Evolutionary conservation across 2,329 filamentous ascomycete species (phyloP), one percentile per base, ranked within the genome.

Genomic region (Aureobasidium vineae): DNA sequence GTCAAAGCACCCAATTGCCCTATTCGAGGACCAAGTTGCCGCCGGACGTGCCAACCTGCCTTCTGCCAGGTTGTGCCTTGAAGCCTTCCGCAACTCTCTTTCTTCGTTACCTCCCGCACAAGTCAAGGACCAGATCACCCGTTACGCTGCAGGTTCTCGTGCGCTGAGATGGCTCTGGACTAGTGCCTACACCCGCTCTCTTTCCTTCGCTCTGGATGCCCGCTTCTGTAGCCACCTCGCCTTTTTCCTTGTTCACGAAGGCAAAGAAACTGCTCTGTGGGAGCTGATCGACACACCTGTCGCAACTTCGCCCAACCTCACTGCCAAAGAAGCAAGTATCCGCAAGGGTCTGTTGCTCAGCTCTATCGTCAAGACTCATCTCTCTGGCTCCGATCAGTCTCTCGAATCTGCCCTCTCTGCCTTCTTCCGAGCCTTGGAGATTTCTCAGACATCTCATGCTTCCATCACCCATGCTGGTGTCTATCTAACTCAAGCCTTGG

Each of bases 1-100:
- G 38, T 38, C 75, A 15, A 73, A 72, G 45, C 75, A 81, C 56
- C 79, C 80, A 0, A 69, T 81, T 36, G 67, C 70, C 15, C 75
- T 80, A 70, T 78, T 82, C 40, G 71, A 79, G 43, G 72, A 77
- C 33, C 76, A 79, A 53, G 74, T 79, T 15, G 73, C 76, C 2
- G 68, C 72, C 13, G 79, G 79, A 16, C 71, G 73, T 5, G 79
- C 79, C 23, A 76, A 74, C 15, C 66, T 80, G 2, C 67, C 72
- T 7, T 77, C 79, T 36, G 79, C 79, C 5, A 69, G 68, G 52
- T 68, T 78, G 16, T 81, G 79, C 66, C 69, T 81, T 7, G 69
- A 75, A 2, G 69, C 75, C 15, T 75, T 78, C 52, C 70, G 64
- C 69, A 47, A 65, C 2, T 68, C 65, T 1, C 67, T 73, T 10